Base-by-base conservation (phyloP, 176 grass and related monocot species). In the Musa beccarii region DNA sequence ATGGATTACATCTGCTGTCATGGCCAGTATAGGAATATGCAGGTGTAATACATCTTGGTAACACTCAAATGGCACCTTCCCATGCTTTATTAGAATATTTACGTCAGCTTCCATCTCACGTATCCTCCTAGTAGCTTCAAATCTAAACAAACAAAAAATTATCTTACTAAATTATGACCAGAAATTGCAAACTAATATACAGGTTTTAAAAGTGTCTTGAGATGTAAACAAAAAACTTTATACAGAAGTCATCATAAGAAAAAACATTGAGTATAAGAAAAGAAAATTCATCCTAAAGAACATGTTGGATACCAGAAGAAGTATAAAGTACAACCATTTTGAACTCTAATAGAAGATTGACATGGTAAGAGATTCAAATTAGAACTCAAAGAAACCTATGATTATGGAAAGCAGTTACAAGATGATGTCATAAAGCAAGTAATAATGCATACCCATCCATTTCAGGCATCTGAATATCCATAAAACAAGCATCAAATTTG, bases 401-500 rank as follows among this genome's bases (percentile, higher is more conserved):
- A 43, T 2, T 55, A 53, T 15, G 49, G 82, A 21, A 66, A 85
- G 29, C 68, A 19, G 11, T 57, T 74, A 79, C n/a, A 24, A 76
- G 49, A 79, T 17, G 12, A 76, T 23, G 1, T 51, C 34, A 43
- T 43, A 43, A 54, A n/a, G 8, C 21, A 76, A 59, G 63, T 69
- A 72, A 53, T 65, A 66, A 67, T 4, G 69, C 34, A 4, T 73
- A 99, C 96, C 96, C 96, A 79, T 99, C 96, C 88, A 99, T 99
- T 74, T 99, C 96, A 14, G 96, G 96, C 96, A 99, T 99, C 76
- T 99, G 96, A 85, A 99, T 99, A 77, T 99, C 96, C 96, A 99
- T 99, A 79, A 99, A 99, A 86, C 96, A 99, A 85, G 96, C 96
- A 86, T 99, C 89, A 69, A 99, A 99, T 71, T 17, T 78, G 82